Conservation (phyloP, 768 basidiomycete species). For the Termitomyces titanicus region DNA sequence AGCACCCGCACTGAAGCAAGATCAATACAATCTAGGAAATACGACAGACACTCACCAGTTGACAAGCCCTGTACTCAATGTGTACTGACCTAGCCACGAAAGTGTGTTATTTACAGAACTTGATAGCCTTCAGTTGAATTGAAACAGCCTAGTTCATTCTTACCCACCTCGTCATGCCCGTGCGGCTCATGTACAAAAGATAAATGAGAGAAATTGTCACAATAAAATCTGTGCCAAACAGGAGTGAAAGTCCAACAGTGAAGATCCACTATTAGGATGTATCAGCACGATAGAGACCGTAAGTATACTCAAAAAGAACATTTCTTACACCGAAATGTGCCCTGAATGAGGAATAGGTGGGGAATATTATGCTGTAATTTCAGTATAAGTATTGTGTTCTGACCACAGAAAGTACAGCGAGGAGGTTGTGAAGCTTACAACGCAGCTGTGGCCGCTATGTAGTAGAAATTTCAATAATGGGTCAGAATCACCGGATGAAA, state of each 20-base stretch:
- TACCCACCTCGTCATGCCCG: constrained; percentile 1
- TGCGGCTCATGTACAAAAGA: constrained; percentile 5
- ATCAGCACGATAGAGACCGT: neutral
- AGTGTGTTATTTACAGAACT: constrained; percentile 7
- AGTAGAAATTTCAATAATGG: neutral
- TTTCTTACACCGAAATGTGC: neutral
- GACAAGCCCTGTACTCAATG: constrained; percentile 7
- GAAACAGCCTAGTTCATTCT: too few species aligned
- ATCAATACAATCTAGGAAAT: neutral
- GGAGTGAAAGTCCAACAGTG: constrained; percentile 1
- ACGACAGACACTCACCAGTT: neutral
- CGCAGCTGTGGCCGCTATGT: neutral
- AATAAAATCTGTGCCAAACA: constrained; percentile 1
- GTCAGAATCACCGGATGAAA: neutral
- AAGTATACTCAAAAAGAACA: neutral
- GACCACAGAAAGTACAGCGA: neutral
- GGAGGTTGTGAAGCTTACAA: neutral
- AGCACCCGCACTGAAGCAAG: constrained; percentile 3
- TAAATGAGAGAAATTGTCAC: constrained; percentile 5
- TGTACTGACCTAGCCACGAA: neutral
- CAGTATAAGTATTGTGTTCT: neutral
- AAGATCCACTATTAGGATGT: constrained; percentile 4
- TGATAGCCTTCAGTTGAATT: neutral
- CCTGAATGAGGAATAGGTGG: constrained; percentile 6
- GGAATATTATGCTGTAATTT: neutral